A percentile compares a stretch with the other conserved stretches of the same genome.
Evolutionary conservation across 495 filamentous ascomycete genomes (phyloP).

Genomic region (Xylaria castorea): DNA sequence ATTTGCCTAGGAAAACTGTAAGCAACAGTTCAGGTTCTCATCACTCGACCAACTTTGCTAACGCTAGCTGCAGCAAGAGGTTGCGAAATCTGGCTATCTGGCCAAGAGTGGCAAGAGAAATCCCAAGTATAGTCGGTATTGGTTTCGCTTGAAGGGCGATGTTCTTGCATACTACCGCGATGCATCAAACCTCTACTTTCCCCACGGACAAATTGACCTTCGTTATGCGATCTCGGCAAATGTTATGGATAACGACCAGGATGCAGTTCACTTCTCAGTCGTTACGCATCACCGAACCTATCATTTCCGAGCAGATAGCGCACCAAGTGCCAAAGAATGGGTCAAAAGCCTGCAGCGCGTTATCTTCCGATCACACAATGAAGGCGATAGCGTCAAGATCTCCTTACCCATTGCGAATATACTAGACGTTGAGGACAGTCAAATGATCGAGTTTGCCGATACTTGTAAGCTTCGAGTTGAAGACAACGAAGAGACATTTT

Average conservation of each 20-base stretch:
- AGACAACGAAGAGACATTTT: slow-evolving; percentile 90
- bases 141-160: slow-evolving; percentile 95
- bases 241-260: slow-evolving; percentile 75
- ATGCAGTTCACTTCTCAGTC: slow-evolving; percentile 76
- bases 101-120: slow-evolving; percentile 89
- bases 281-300: slow-evolving; percentile 84
- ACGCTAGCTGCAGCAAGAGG: slow-evolving; percentile 61
- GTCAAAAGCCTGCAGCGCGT: slow-evolving; percentile 92
- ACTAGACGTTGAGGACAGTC: slow-evolving; percentile 90
- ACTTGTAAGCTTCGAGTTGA: slow-evolving; percentile 93
- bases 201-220: slow-evolving; percentile 88
- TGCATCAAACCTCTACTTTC: slow-evolving; percentile 87
- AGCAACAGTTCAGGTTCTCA: slow-evolving; percentile 34
- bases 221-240: slow-evolving; percentile 89
- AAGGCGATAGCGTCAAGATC: slow-evolving; percentile 96
- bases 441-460: slow-evolving; percentile 90
- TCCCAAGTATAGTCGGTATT: slow-evolving; percentile 89
- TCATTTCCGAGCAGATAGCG: slow-evolving; percentile 88
- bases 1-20: slow-evolving; percentile 88
- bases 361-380: slow-evolving; percentile 95
- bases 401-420: slow-evolving; percentile 87
- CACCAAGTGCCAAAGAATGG: slow-evolving; percentile 93
- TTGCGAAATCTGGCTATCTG: slow-evolving; percentile 87
- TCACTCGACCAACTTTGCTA: slow-evolving; percentile 33
- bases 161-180: slow-evolving; percentile 92